Base-by-base conservation (phyloP, 108 stramenopile genomes). In the Cylindrotheca fusiformis region DNA sequence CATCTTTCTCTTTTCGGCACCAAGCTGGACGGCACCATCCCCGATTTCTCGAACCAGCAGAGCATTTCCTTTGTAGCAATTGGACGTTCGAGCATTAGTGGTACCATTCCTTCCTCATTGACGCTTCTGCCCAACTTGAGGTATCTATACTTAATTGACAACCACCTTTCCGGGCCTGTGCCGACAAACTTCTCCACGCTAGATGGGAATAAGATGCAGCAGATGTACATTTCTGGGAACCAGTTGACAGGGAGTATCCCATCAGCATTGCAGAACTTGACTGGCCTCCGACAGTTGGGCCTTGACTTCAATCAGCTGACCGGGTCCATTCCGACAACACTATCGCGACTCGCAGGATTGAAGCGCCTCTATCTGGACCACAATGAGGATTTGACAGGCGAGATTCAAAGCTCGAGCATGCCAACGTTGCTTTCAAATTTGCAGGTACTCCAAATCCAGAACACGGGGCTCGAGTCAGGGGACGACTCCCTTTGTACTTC, bases 131-230 rank as follows among this genome's bases (percentile, higher is more conserved):
- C 45, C 12, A 49, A 25, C 4, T 33, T 74, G 28, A 52, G 28
- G 36, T 30, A 12, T 2, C 27, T 73, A n/a, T 28, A 55, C 10
- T 25, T 65, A 4, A n/a, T 20, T 1, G 50, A 36, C 1, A 73
- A 73, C 49, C 26, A 51, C 46, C 24, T 77, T 58, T 55, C 54
- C 59, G 84, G 84, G 5, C 60, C 57, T 1, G 55, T 85, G 23
- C 84, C 84, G 22, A 41, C 48, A 14, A 62, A 76, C 48, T 55
- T 81, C 32, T 10, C 10, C 36, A 41, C 10, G 10, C 36, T 10
- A 14, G 14, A 41, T 41, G 36, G 14, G 36, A 41, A 41, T 41
- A 14, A 10, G 36, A 6, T 41, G 36, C 36, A 41, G 14, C 36
- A 41, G 6, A 6, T 41, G 14, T 41, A 41, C 36, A 6, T 41